Percentiles rank a stretch among this genome's conserved stretches.
These are phyloP conservation scores for Erythrobasidium hasegawianum DNA, from an alignment of 1,284 basidiomycete species.

Conservation along the genomic window DNA sequence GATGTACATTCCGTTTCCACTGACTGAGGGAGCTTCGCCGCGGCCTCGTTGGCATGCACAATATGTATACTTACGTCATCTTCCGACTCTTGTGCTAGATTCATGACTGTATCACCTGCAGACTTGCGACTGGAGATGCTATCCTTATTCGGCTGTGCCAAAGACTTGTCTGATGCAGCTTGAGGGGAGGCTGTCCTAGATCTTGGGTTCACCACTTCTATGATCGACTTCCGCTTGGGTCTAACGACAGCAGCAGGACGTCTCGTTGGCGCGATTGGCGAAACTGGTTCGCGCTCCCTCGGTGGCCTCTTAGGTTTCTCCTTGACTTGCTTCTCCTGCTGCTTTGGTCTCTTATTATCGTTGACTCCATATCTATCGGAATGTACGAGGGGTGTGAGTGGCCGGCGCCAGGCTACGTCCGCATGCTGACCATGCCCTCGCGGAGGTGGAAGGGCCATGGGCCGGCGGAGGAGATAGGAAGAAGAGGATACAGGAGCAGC, in stretches of 20 bases:
- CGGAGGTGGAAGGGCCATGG: conserved; percentile 8
- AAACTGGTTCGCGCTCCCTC: neutral
- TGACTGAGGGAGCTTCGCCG: neutral
- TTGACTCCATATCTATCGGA: neutral
- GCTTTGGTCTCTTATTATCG: neutral
- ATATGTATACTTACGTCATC: neutral
- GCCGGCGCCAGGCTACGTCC: conserved; percentile 9
- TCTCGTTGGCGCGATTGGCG: too few species aligned
- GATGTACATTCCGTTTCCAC: too few species aligned
- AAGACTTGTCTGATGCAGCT: too few species aligned
- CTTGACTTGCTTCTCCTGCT: too few species aligned
- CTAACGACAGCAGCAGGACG: too few species aligned
- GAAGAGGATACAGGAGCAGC: neutral
- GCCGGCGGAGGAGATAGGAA: neutral
- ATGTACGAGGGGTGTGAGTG: conserved; percentile 12
- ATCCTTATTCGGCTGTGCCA: too few species aligned
- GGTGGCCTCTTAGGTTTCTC: conserved; percentile 2
- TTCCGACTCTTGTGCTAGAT: neutral
- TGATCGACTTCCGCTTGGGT: too few species aligned
- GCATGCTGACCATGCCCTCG: conserved; percentile 15
- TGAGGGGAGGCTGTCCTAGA: too few species aligned
- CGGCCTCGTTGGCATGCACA: neutral
- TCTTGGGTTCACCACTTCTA: too few species aligned
- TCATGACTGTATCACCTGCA: neutral
- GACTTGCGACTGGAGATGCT: too few species aligned